These are phyloP conservation scores for Penicillium sp. DNA, from an alignment of 2,329 filamentous ascomycete species.

Conservation along the genomic window DNA sequence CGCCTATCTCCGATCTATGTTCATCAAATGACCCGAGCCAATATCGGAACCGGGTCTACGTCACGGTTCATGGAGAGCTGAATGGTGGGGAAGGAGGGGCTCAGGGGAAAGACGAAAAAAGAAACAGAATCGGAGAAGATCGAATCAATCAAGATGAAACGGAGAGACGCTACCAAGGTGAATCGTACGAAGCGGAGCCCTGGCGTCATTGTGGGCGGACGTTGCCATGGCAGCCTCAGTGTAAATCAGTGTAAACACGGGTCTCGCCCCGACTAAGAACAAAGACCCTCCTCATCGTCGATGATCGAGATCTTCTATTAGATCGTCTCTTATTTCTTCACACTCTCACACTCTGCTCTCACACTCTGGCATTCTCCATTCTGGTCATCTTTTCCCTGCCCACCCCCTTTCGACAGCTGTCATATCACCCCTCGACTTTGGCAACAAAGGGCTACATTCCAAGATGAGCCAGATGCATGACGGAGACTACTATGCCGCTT, in stretches of 20 bases:
- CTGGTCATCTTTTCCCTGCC: not conserved
- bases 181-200: constrained; percentile 15
- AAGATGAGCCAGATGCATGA: constrained; percentile 37
- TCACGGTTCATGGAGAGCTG: constrained; percentile 19
- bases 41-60: not conserved
- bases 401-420: constrained; percentile 3
- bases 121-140: constrained; percentile 13
- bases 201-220: constrained; percentile 21
- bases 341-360: not conserved
- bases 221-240: constrained; percentile 37
- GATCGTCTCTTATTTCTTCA: not conserved
- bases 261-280: constrained; percentile 19
- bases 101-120: constrained; percentile 9
- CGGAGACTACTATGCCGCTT: constrained; percentile 51
- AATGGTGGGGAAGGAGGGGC: constrained; percentile 22
- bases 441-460: constrained; percentile 19
- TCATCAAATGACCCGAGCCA: constrained; percentile 5
- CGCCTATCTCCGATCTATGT: constrained; percentile 4
- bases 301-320: constrained; percentile 5
- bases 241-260: constrained; percentile 38
- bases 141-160: constrained; percentile 11
- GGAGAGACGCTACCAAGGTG: constrained; percentile 11
- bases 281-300: constrained; percentile 18
- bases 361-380: not conserved
- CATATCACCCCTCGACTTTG: constrained; percentile 3